Evolutionary conservation across 225 moss, liverwort and hornwort species (phyloP).

Genomic region (Neckera pumila): DNA sequence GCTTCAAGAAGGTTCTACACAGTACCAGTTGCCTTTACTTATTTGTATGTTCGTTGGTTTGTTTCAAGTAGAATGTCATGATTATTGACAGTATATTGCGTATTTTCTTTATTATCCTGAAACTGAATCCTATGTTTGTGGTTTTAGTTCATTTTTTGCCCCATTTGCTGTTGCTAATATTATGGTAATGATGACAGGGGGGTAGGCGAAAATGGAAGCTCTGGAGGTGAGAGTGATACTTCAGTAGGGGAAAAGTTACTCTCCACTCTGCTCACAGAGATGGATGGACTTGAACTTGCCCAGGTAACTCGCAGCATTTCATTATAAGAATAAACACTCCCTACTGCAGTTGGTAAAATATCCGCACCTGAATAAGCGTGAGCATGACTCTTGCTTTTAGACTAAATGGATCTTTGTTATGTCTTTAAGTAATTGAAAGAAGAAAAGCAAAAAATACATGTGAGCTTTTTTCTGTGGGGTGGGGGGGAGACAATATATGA

Average conservation of each 20-base stretch:
- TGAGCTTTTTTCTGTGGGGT: neutral
- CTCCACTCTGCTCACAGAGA: conserved; percentile 88
- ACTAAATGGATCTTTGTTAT: neutral
- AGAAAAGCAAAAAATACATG: neutral
- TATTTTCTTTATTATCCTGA: neutral
- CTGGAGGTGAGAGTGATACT: conserved; percentile 55
- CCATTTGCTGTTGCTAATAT: neutral
- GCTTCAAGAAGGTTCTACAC: conserved; percentile 66
- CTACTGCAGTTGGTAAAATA: neutral
- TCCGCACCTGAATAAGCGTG: neutral
- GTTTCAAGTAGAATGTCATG: neutral
- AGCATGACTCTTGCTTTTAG: neutral
- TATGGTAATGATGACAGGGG: conserved; percentile 4
- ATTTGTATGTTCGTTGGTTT: neutral
- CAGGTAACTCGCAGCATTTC: conserved; percentile 39
- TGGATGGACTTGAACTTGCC: conserved; percentile 91
- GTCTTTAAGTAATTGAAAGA: neutral
- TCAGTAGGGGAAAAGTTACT: conserved; percentile 90
- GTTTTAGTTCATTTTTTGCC: neutral
- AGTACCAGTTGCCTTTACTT: neutral
- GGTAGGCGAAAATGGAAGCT: conserved; percentile 24
- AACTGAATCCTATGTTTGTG: neutral
- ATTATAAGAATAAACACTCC: neutral
- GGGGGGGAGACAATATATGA: neutral
- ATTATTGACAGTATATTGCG: neutral